Base-by-base conservation (phyloP, 345 rosid species). In the Boechera stricta region DNA sequence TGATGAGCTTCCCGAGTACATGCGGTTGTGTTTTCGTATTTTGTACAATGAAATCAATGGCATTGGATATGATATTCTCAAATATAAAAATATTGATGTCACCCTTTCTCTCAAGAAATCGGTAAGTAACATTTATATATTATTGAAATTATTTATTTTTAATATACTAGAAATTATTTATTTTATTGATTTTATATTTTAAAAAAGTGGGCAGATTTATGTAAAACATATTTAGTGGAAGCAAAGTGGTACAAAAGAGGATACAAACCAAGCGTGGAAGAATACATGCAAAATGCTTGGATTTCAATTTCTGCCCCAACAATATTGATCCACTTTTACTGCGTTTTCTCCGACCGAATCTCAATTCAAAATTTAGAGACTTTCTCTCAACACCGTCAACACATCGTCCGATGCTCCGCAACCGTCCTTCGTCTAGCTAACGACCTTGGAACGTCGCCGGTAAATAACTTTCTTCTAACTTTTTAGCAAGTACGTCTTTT, bases 401-500 rank as follows among this genome's bases (percentile, higher is more conserved):
- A 73, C 2, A 3, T 84, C 18, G 41, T 33, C 52, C 61, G 66
- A 7, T 74, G 67, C 32, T 77, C 84, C 0, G 68, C 86, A 16
- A 29, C 55, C 10, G 11, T 80, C 31, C 4, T 79, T 12, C 73
- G 87, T 13, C 35, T 82, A 26, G 64, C 71, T 3, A 57, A 85
- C 7, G 90, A 85, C 18, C 44, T 87, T 1, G 86, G 51, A 44
- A 86, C 89, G n/a, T 80, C 86, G 1, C 11, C 75, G 73, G 87
- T 86, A 68, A 13, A 42, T n/a, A n/a, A n/a, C 3, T n/a, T n/a
- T 48, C 18, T 48, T 48, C 24, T 12, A 44, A 44, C 48, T 44
- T 12, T 39, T 35, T 6, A 35, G 3, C 9, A 41, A 10, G 28
- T 29, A 18, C 4, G 24, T 21, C 1, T 21, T 13, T 13, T 16